phyloP scores from a whole-genome alignment of 2,329 filamentous ascomycete genomes.

The Calonectria pteridis region DNA sequence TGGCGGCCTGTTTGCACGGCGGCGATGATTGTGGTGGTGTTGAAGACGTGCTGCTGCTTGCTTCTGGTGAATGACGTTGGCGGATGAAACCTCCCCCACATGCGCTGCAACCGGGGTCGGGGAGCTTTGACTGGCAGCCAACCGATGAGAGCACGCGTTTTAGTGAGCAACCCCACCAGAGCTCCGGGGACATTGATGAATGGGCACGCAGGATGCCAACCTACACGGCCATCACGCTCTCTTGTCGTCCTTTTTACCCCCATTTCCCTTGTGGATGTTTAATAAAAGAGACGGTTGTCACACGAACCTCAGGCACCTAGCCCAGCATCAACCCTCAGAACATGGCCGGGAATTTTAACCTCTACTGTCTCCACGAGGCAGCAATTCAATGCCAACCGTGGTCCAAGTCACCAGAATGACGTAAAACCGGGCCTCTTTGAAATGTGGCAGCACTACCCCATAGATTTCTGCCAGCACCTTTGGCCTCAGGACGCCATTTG shows the following conservation, averaged over 20 bases:
- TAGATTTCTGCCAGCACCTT: not conserved
- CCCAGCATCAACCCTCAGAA: not conserved
- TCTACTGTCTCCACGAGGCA: not conserved
- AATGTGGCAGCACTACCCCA: not conserved
- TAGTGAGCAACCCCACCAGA: constrained; percentile 20
- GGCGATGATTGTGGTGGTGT: constrained; percentile 16
- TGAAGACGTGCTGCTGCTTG: not conserved
- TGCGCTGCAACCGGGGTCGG: constrained; percentile 31
- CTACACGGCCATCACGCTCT: not conserved
- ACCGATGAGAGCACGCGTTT: constrained; percentile 29
- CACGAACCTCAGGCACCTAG: not conserved
- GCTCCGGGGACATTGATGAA: not conserved
- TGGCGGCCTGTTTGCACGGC: not conserved
- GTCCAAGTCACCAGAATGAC: not conserved
- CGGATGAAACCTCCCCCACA: constrained; percentile 25
- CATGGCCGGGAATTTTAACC: not conserved
- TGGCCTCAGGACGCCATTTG: not conserved
- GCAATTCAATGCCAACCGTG: not conserved
- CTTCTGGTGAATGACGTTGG: constrained; percentile 32
- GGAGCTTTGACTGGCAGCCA: constrained; percentile 23
- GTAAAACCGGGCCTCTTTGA: not conserved
- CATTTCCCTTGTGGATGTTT: not conserved
- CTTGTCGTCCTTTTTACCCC: not conserved
- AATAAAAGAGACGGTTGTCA: not conserved
- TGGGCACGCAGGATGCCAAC: not conserved